Evolutionary conservation across 139 green algal species (phyloP).

Genomic region (Gonium pectorale): DNA sequence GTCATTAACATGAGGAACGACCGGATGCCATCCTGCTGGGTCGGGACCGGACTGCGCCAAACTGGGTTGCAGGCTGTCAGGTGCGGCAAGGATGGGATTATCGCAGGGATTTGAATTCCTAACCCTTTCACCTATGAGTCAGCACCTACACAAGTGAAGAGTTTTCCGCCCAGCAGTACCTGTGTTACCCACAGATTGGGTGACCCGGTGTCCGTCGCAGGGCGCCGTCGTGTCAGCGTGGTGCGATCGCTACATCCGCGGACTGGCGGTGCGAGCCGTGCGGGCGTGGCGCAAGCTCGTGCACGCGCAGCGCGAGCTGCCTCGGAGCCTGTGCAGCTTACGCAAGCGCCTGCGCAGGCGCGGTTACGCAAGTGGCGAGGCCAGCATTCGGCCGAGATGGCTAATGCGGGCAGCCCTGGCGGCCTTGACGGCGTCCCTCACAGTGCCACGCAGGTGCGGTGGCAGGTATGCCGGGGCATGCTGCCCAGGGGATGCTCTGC

Average conservation of each 20-base stretch:
- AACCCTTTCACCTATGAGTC: too few species aligned
- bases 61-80: too few species aligned
- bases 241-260: not conserved
- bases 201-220: too few species aligned
- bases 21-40: too few species aligned
- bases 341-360: slow-evolving; percentile 13
- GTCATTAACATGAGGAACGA: too few species aligned
- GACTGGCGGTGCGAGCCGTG: not conserved
- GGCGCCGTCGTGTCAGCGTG: not conserved
- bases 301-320: not conserved
- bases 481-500: too few species aligned
- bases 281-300: not conserved
- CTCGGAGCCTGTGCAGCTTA: not conserved
- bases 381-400: not conserved
- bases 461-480: not conserved
- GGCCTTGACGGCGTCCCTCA: not conserved
- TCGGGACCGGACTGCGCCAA: too few species aligned
- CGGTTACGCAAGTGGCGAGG: not conserved
- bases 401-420: not conserved
- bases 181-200: too few species aligned
- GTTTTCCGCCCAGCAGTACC: too few species aligned
- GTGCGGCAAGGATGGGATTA: too few species aligned
- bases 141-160: too few species aligned
- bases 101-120: too few species aligned
- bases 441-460: not conserved